phyloP scores from a whole-genome alignment of 306 rosid species.

The Coriaria nepalensis region DNA sequence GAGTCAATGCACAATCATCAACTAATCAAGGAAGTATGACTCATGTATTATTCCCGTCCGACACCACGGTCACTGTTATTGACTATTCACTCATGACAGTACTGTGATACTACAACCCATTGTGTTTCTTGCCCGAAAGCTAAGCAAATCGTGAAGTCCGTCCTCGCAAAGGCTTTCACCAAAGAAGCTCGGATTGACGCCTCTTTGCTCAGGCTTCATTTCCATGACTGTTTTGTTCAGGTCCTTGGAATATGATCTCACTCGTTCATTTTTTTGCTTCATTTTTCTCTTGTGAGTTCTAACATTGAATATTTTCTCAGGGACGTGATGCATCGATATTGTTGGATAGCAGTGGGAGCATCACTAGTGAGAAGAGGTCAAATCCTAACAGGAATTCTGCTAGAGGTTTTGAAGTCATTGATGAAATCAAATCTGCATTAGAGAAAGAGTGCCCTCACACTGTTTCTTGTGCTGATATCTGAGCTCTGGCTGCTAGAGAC shows the following conservation, averaged over 20 bases:
- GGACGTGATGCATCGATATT: constrained; percentile 86
- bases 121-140: constrained; percentile 76
- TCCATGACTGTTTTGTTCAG: constrained; percentile 93
- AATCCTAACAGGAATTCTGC: constrained; percentile 69
- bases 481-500: constrained; percentile 80
- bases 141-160: constrained; percentile 45
- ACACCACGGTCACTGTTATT: too few species aligned
- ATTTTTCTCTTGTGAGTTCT: not conserved
- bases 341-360: constrained; percentile 48
- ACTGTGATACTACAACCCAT: too few species aligned
- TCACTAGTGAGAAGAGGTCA: constrained; percentile 57
- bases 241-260: constrained; percentile 10
- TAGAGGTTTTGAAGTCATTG: constrained; percentile 65
- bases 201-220: constrained; percentile 71
- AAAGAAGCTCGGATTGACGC: constrained; percentile 70
- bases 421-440: constrained; percentile 58
- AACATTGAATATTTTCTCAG: constrained; percentile 30
- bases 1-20: too few species aligned
- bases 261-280: not conserved
- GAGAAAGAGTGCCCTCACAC: constrained; percentile 65
- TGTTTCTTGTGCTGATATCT: constrained; percentile 85
- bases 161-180: constrained; percentile 50
- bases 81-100: too few species aligned
- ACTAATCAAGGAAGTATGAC: too few species aligned
- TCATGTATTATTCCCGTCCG: too few species aligned